Evolutionary conservation across 371 early-diverging fungal species (phyloP).

Genomic region (Phascolomyces articulosus): DNA sequence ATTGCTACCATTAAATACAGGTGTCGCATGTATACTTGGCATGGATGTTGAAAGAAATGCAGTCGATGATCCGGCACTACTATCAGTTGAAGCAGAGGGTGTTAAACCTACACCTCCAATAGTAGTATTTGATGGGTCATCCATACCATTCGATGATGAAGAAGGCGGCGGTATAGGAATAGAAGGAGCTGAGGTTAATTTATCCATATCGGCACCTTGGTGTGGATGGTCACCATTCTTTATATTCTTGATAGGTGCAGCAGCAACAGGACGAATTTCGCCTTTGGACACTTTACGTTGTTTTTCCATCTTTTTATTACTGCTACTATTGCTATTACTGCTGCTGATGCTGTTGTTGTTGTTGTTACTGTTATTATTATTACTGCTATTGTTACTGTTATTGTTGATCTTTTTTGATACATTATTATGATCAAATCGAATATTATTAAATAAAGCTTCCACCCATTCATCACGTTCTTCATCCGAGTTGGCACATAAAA

Average conservation of each 20-base stretch:
- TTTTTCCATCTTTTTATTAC: constrained; percentile 3
- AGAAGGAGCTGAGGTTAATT: constrained; percentile 3
- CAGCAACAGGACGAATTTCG: constrained; percentile 31
- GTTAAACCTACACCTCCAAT: neutral
- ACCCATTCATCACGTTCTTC: constrained; percentile 92
- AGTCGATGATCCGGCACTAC: neutral
- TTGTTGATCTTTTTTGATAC: constrained; percentile 15
- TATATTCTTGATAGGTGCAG: constrained; percentile 16
- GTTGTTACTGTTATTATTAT: neutral
- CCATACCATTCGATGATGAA: neutral
- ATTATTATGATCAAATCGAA: constrained; percentile 29
- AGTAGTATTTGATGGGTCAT: neutral
- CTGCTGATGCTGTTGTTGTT: neutral
- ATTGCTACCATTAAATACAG: neutral
- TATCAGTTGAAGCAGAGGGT: constrained; percentile 19
- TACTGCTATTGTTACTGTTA: neutral
- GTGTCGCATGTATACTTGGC: constrained; percentile 1
- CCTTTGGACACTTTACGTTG: constrained; percentile 45
- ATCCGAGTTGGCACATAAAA: constrained; percentile 89
- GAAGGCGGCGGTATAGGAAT: neutral
- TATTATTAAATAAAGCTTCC: constrained; percentile 58
- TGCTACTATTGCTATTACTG: neutral
- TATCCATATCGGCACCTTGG: constrained; percentile 10
- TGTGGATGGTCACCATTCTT: too few species aligned
- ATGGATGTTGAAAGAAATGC: constrained; percentile 4